Evolutionary conservation across 176 grass and related monocot species (phyloP).

Genomic region (Raddia distichophylla): DNA sequence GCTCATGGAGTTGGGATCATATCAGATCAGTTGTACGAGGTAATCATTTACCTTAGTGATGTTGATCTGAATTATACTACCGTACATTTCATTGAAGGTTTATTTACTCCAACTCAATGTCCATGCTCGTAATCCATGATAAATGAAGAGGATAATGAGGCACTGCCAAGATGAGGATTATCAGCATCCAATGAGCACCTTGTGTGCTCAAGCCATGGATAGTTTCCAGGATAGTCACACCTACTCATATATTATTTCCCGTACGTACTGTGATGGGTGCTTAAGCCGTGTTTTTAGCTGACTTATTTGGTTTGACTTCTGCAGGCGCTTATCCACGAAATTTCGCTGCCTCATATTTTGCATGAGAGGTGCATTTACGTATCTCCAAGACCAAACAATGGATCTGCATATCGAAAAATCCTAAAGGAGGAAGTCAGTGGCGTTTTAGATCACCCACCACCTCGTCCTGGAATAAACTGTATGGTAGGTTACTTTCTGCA

Average conservation of each 20-base stretch:
- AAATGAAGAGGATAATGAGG: constrained; percentile 6
- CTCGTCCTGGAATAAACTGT: constrained; percentile 46
- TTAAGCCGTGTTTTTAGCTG: too few relatives aligned
- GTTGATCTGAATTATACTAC: too few relatives aligned
- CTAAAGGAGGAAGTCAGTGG: constrained; percentile 21
- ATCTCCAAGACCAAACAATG: constrained; percentile 17
- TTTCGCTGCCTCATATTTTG: neutral
- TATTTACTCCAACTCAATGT: neutral
- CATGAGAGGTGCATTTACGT: constrained; percentile 37
- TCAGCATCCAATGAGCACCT: neutral
- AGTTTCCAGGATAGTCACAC: neutral
- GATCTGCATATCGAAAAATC: neutral
- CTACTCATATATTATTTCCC: too few relatives aligned
- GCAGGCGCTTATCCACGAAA: constrained; percentile 30
- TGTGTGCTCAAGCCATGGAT: constrained; percentile 42
- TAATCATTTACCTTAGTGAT: too few relatives aligned
- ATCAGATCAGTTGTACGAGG: constrained; percentile 61
- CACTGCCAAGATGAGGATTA: constrained; percentile 51
- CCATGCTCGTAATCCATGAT: neutral
- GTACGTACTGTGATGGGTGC: too few relatives aligned
- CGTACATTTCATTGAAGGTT: neutral
- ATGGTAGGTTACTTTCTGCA: neutral
- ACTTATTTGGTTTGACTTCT: too few relatives aligned
- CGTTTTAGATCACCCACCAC: constrained; percentile 24
- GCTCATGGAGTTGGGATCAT: constrained; percentile 59